A percentile compares a stretch with the other conserved stretches of the same genome.
phyloP scores from a whole-genome alignment of 257 asterid genomes.

The Mentha longifolia region DNA sequence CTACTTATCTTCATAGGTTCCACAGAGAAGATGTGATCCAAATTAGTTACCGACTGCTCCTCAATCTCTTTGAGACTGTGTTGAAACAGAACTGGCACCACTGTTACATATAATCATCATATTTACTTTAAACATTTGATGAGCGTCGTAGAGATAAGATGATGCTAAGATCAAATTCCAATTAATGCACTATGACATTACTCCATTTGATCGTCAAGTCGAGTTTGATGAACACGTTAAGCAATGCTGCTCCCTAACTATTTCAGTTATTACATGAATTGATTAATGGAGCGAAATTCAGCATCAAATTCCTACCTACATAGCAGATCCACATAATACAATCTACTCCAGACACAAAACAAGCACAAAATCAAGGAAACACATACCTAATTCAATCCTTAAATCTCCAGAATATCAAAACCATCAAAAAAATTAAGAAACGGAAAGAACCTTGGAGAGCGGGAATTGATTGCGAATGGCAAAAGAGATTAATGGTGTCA shows the following conservation, averaged over 20 bases:
- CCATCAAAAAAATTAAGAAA: neutral
- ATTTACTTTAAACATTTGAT: constrained; percentile 8
- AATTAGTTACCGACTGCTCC: constrained; percentile 64
- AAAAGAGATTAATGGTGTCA: constrained; percentile 68
- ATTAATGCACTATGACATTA: constrained; percentile 2
- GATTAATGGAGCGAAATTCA: neutral
- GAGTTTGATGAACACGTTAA: neutral
- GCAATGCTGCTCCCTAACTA: neutral
- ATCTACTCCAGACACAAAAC: neutral
- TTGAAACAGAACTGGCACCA: constrained; percentile 85
- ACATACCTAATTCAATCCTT: constrained; percentile 13
- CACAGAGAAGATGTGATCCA: constrained; percentile 78
- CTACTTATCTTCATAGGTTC: constrained; percentile 76
- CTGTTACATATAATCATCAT: constrained; percentile 40
- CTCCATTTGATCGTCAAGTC: constrained; percentile 7
- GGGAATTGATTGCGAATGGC: constrained; percentile 75
- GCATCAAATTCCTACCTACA: constrained; percentile 22
- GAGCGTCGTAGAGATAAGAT: neutral
- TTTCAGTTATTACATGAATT: neutral
- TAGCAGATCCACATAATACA: neutral
- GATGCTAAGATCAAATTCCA: neutral
- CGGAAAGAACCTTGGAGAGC: constrained; percentile 70
- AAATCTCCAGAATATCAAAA: constrained; percentile 16
- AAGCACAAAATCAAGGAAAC: neutral
- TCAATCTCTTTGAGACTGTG: constrained; percentile 80